These are phyloP conservation scores for Xylaria intraflava DNA, from an alignment of 495 filamentous ascomycete species.

Conservation along the genomic window DNA sequence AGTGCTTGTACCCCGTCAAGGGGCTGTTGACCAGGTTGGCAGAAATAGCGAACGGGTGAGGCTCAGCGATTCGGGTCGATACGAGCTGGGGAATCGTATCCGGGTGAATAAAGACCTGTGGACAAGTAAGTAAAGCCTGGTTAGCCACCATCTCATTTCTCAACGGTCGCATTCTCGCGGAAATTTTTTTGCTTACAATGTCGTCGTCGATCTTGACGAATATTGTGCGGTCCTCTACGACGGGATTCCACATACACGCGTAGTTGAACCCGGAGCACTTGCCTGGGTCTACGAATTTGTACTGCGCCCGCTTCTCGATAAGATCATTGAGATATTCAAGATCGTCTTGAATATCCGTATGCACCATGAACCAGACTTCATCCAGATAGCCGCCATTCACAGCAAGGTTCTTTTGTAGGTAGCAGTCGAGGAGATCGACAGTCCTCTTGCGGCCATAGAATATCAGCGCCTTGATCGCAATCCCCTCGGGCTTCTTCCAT, in stretches of 20 bases:
- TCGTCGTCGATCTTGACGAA: constrained; percentile 54
- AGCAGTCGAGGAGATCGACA: constrained; percentile 48
- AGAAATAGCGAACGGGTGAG: constrained; percentile 41
- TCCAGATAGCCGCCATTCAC: constrained; percentile 48
- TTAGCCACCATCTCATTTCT: neutral
- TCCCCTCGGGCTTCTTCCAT: constrained; percentile 35
- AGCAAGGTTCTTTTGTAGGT: constrained; percentile 48
- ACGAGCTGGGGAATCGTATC: constrained; percentile 47
- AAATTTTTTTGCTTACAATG: constrained; percentile 26
- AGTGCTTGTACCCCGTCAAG: constrained; percentile 39
- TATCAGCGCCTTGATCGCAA: constrained; percentile 45
- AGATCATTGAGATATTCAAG: constrained; percentile 40
- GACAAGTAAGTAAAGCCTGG: constrained; percentile 5
- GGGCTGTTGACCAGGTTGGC: constrained; percentile 50
- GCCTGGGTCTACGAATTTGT: constrained; percentile 18
- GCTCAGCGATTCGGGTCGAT: constrained; percentile 45
- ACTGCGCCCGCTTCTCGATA: constrained; percentile 20
- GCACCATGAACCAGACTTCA: constrained; percentile 47
- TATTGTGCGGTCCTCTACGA: constrained; percentile 35
- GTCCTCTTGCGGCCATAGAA: constrained; percentile 42
- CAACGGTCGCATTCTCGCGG: neutral
- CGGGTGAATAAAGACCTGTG: constrained; percentile 44
- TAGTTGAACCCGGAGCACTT: constrained; percentile 25
- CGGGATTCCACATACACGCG: constrained; percentile 28
- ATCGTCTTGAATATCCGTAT: constrained; percentile 40